Evolutionary conservation across 2,329 filamentous ascomycete genomes (phyloP), one percentile per base, ranked within the genome.

Genomic region (Alternaria sp.): DNA sequence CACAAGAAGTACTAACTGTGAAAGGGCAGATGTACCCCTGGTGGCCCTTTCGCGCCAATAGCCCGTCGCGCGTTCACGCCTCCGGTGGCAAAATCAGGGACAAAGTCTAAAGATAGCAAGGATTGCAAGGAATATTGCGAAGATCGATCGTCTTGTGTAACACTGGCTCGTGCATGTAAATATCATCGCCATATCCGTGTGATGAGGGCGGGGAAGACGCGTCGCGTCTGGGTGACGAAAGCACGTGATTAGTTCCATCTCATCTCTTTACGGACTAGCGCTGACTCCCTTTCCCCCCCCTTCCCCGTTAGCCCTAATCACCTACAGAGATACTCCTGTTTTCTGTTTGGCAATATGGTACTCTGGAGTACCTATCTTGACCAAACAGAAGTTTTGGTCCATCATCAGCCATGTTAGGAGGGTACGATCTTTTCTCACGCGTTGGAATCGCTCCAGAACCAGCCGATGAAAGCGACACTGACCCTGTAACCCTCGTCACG

Each of bases 1-100:
- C n/a, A 48, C 2, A 17, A 53, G 42, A 55, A 41, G 56, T 51
- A 62, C 54, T 67, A 65, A 54, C 41, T 28, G 33, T 55, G 31
- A 55, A 60, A 69, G 59, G 61, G 68, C 60, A 60, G 52, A 61
- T 59, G 53, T 57, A 59, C 63, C 68, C 70, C 69, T 68, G 65
- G 56, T 68, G 65, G 56, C 45, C 21, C 40, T 26, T 44, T 53
- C 53, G 65, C 62, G 70, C 66, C 65, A 60, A 72, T 54, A 54
- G 63, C 63, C 58, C 48, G 64, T 65, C 65, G 70, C 68, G 66
- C 61, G 54, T 36, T 70, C 61, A 63, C 69, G 67, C 62, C 60
- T 56, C 58, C 56, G 55, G 71, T 73, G 71, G 71, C 70, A 58
- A 72, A 71, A 59, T 51, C 48, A 45, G 51, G 41, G 51, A 53